These are phyloP conservation scores for Xylariaceae sp. DNA, from an alignment of 2,329 filamentous ascomycete genomes.

Conservation along the genomic window DNA sequence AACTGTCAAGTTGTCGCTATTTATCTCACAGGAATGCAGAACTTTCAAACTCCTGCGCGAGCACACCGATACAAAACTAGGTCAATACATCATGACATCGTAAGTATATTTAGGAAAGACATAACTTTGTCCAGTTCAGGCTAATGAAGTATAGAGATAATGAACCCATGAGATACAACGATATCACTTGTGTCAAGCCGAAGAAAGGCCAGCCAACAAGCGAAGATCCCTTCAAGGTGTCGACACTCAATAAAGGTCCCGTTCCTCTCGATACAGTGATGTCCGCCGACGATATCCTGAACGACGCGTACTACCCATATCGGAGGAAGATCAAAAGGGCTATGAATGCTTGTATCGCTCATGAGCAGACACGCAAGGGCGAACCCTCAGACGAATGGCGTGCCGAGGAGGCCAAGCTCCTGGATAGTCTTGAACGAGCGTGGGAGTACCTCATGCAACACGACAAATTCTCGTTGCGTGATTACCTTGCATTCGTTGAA, in stretches of 20 bases:
- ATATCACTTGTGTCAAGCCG: background rate
- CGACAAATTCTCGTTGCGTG: conserved; percentile 3
- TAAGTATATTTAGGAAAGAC: background rate
- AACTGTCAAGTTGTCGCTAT: no score
- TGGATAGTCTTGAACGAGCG: conserved; percentile 1
- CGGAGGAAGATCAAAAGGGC: background rate
- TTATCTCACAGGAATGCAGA: background rate
- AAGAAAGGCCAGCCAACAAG: background rate
- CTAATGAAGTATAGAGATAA: no score
- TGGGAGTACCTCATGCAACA: conserved; percentile 19
- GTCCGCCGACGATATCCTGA: background rate
- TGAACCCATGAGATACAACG: background rate
- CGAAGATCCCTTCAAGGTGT: background rate
- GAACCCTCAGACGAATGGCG: background rate
- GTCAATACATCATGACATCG: conserved; percentile 16
- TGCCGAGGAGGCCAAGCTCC: background rate
- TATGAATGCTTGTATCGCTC: background rate
- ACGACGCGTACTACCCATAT: background rate
- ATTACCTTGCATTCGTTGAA: conserved; percentile 8
- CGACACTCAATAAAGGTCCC: conserved; percentile 1
- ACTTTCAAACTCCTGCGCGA: conserved; percentile 14
- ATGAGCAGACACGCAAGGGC: background rate
- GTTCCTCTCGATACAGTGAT: background rate
- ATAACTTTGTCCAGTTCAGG: no score
- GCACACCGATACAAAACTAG: conserved; percentile 4